Evolutionary conservation across 2,329 filamentous ascomycete species (phyloP).

Genomic region (Chrysoporthe puriensis): DNA sequence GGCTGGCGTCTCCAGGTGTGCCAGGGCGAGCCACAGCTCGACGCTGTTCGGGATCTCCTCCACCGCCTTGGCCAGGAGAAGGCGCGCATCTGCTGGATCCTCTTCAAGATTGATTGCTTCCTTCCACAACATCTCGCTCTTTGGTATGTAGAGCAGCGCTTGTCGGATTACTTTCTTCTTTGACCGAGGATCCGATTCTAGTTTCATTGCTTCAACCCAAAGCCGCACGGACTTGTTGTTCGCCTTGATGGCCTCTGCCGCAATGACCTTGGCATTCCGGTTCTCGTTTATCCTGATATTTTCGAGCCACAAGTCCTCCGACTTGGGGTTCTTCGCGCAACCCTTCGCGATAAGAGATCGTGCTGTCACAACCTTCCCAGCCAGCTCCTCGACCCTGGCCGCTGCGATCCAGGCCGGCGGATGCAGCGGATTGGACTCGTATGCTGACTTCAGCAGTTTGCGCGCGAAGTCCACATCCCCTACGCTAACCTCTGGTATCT

Average conservation of each 20-base stretch:
- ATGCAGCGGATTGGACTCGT: constrained; percentile 95
- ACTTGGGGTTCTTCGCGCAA: constrained; percentile 89
- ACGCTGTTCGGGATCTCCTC: constrained; percentile 93
- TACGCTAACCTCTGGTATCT: constrained; percentile 81
- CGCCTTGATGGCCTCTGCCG: constrained; percentile 87
- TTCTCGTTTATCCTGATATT: constrained; percentile 92
- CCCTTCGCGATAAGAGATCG: constrained; percentile 86
- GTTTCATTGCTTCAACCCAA: constrained; percentile 94
- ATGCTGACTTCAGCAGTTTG: constrained; percentile 91
- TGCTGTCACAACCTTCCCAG: constrained; percentile 88
- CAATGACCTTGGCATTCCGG: constrained; percentile 94
- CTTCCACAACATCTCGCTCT: constrained; percentile 97
- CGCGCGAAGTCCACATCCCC: constrained; percentile 95
- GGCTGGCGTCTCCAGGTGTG: constrained; percentile 84
- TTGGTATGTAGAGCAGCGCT: constrained; percentile 88
- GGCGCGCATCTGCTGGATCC: constrained; percentile 80
- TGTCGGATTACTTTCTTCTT: constrained; percentile 93
- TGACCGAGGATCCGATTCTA: constrained; percentile 79
- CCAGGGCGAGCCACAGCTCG: constrained; percentile 92
- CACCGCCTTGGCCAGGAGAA: constrained; percentile 91
- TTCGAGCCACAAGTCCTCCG: constrained; percentile 94
- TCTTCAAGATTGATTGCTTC: constrained; percentile 95
- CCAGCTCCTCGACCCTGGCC: constrained; percentile 87
- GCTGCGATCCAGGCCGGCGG: constrained; percentile 96
- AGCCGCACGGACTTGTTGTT: constrained; percentile 86